These are phyloP conservation scores for Berberis vulgaris DNA, from an alignment of 164 flowering plant genomes.

Conservation along the genomic window DNA sequence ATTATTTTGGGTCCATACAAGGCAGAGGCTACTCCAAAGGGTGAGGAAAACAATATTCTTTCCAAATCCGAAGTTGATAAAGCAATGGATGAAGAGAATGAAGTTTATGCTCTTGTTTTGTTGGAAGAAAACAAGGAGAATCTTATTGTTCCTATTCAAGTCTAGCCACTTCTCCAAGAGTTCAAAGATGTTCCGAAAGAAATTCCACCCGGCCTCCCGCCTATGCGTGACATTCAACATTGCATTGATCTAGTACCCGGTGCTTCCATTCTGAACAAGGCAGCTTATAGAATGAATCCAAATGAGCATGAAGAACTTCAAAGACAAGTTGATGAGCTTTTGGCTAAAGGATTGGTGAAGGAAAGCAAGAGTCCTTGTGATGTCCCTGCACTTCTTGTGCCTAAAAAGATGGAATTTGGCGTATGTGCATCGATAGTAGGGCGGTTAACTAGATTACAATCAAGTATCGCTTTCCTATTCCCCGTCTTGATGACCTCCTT, in stretches of 20 bases:
- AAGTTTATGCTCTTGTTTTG: neutral
- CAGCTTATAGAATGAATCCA: neutral
- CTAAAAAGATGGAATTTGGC: neutral
- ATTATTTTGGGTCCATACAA: constrained; percentile 1
- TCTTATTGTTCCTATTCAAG: neutral
- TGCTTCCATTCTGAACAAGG: neutral
- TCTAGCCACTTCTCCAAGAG: neutral
- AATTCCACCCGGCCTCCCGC: neutral
- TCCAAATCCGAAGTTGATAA: neutral
- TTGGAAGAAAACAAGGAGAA: neutral
- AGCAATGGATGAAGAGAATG: neutral
- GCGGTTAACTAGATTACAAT: neutral
- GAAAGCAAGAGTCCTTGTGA: neutral
- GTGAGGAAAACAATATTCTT: neutral
- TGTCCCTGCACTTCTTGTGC: neutral
- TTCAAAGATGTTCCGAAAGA: neutral
- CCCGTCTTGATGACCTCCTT: neutral
- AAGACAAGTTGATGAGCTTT: neutral
- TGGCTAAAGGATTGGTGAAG: neutral
- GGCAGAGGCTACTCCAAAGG: neutral
- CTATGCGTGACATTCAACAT: neutral
- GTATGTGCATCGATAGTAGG: neutral
- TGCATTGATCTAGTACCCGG: neutral
- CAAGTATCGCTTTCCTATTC: constrained; percentile 1
- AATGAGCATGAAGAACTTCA: neutral